These are phyloP conservation scores for Cichorium intybus DNA, from an alignment of 140 eudicot genomes.

Conservation along the genomic window DNA sequence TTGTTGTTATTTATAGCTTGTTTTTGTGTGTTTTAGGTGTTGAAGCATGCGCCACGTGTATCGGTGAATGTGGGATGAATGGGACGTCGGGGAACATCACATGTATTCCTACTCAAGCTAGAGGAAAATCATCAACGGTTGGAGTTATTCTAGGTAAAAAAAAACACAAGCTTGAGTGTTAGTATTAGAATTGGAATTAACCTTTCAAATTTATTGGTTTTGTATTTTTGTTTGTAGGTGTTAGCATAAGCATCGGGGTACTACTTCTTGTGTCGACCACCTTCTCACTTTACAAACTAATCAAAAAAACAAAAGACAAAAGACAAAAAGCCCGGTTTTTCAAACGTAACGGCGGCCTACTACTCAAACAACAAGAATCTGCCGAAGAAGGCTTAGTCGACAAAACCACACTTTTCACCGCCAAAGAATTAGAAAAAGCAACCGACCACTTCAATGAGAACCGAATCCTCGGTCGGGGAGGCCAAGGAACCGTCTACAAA, in stretches of 20 bases:
- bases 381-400: conserved; percentile 29
- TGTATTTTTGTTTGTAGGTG: conserved; percentile 4
- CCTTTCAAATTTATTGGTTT: neutral
- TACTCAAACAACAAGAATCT: conserved; percentile 29
- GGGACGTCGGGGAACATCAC: neutral
- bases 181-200: neutral
- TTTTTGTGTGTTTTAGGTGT: conserved; percentile 15
- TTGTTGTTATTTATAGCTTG: neutral
- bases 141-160: conserved; percentile 32
- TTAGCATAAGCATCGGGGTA: conserved; percentile 31
- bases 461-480: conserved; percentile 41
- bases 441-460: conserved; percentile 39
- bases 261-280: conserved; percentile 7
- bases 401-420: conserved; percentile 35
- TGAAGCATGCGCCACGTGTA: conserved; percentile 13
- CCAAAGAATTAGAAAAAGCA: conserved; percentile 38
- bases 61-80: neutral
- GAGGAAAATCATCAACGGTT: conserved; percentile 14
- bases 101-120: neutral
- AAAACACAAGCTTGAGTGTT: neutral
- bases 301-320: conserved; percentile 22
- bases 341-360: conserved; percentile 38
- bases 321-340: conserved; percentile 28
- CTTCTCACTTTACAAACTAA: conserved; percentile 19
- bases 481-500: conserved; percentile 48